Evolutionary conservation across 176 grass and related monocot genomes (phyloP).

Genomic region (Oryza officinalis): DNA sequence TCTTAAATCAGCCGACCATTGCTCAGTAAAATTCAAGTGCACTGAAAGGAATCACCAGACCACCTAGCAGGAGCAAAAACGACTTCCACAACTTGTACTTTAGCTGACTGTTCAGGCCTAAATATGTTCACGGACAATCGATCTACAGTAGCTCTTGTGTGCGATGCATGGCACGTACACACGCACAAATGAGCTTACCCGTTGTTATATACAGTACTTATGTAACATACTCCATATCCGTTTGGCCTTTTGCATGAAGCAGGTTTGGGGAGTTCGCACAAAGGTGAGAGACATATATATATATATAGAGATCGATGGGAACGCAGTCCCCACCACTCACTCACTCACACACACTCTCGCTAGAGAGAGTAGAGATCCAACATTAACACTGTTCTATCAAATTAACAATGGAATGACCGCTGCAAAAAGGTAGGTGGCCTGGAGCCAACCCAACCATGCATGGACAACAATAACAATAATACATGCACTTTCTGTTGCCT

Average conservation of each 20-base stretch:
- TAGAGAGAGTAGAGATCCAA: neutral
- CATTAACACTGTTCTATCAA: neutral
- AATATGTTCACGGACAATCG: neutral
- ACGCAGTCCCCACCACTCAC: neutral
- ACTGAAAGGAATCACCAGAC: neutral
- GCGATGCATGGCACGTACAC: neutral
- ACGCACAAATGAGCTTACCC: neutral
- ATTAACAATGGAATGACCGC: neutral
- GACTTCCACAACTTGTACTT: too few species aligned
- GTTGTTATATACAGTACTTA: neutral
- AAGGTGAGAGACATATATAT: neutral
- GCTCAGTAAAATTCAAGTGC: neutral
- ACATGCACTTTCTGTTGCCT: neutral
- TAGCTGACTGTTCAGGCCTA: neutral
- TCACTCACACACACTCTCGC: neutral
- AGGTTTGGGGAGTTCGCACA: neutral
- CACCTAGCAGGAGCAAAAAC: too few species aligned
- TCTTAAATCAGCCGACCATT: neutral
- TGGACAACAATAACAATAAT: neutral
- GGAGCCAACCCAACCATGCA: conserved; percentile 33
- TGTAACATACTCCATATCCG: neutral
- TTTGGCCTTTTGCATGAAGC: neutral
- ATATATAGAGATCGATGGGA: neutral
- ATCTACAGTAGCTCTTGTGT: neutral
- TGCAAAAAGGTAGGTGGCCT: conserved; percentile 4